Evolutionary conservation across 176 grass and related monocot genomes (phyloP), one percentile per base, ranked within the genome.

Genomic region (Urochloa ruziziensis): DNA sequence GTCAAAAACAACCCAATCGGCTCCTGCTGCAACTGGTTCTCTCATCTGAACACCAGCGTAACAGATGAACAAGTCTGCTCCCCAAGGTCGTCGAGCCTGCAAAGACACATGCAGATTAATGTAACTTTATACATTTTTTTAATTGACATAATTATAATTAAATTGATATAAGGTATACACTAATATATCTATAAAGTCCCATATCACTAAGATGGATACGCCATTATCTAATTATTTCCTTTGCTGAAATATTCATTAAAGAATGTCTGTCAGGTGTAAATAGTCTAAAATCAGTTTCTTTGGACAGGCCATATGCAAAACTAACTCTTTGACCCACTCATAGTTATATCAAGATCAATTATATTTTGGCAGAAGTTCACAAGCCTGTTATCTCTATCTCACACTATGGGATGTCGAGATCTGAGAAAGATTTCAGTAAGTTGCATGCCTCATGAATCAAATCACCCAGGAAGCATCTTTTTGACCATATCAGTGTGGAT

Each of bases 31-130:
- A 62, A 98, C 96, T 46, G 91, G 37, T 81, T 85, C 93, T 73
- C 96, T 90, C 91, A 94, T 88, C 76, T 93, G 96, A 46, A 95
- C 93, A 58, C 96, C 96, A 0, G 96, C 87, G 36, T 92, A 98
- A 62, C 93, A 98, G 60, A 98, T 89, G 63, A 98, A 98, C 67
- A 98, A 77, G 62, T 92, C 87, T 19, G 91, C 91, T 53, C 93
- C 93, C 2, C 93, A 87, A 75, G 85, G 96, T 75, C 88, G 88
- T 77, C 91, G 85, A 81, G 89, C 96, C 93, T 98, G 79, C 37
- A 88, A 43, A 46, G 43, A 70, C 44, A 73, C 1, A 12, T 2
- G 18, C 9, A 78, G 14, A 81, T 53, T 51, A 53, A 23, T 8
- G 21, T 11, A 80, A 69, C 14, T 42, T 10, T 11, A 10, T 19